A percentile compares a stretch with the other conserved stretches of the same genome.
Conservation (phyloP, 257 asterid genomes). For the Jaltomata sinuosa region DNA sequence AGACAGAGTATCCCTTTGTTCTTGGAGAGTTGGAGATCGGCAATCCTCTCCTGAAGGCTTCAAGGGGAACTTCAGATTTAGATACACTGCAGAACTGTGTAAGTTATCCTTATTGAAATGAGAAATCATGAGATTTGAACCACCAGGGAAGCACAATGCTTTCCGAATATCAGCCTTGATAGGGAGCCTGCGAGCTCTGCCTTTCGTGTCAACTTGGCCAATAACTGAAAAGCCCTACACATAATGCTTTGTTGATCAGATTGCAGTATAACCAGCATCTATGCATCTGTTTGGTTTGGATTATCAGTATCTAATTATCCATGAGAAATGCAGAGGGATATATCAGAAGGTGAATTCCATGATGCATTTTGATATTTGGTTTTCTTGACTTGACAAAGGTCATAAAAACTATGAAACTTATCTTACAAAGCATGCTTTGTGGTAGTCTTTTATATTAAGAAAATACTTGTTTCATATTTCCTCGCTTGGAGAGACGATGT, state of each 20-base stretch:
- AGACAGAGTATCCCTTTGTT: conserved; percentile 15
- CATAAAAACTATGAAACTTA: neutral
- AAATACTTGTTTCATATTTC: neutral
- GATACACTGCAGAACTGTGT: conserved; percentile 18
- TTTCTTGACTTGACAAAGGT: neutral
- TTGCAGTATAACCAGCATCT: neutral
- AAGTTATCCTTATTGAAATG: conserved; percentile 40
- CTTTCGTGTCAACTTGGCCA: conserved; percentile 68
- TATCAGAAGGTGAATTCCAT: neutral
- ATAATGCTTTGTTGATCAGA: neutral
- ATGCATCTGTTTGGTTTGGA: neutral
- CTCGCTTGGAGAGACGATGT: neutral
- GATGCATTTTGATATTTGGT: neutral
- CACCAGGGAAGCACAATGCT: conserved; percentile 91
- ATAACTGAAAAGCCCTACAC: conserved; percentile 73
- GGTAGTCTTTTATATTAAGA: neutral
- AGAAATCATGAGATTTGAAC: conserved; percentile 69
- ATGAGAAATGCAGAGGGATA: neutral
- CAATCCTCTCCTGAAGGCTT: conserved; percentile 18
- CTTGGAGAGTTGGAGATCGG: conserved; percentile 10
- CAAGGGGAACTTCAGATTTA: conserved; percentile 18
- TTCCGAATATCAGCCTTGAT: conserved; percentile 70
- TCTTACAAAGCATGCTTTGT: neutral
- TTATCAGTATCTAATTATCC: neutral
- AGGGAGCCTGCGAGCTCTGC: conserved; percentile 65